phyloP scores from a whole-genome alignment of 2,329 filamentous ascomycete genomes.

The Alternaria sp. region DNA sequence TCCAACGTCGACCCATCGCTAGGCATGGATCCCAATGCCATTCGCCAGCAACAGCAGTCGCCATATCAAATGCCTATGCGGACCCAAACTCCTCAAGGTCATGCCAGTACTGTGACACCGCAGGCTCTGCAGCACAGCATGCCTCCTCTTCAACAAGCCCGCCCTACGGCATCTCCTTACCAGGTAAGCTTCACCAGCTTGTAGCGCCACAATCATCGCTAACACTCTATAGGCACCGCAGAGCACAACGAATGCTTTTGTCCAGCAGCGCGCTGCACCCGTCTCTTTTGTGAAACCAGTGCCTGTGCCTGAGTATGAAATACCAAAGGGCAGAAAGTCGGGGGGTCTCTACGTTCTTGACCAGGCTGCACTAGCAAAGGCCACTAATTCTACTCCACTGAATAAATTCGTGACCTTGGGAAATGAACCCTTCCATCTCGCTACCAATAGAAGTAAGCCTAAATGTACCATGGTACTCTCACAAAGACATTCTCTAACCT shows the following conservation, averaged over 20 bases:
- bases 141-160: constrained; percentile 26
- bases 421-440: constrained; percentile 51
- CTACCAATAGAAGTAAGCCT: constrained; percentile 56
- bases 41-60: constrained; percentile 43
- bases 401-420: constrained; percentile 56
- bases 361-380: constrained; percentile 51
- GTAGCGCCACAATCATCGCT: constrained; percentile 6
- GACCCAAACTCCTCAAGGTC: constrained; percentile 32
- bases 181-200: constrained; percentile 35
- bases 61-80: constrained; percentile 41
- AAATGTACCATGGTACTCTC: constrained; percentile 3
- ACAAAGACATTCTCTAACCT: constrained; percentile 27
- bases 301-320: constrained; percentile 41
- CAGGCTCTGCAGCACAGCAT: constrained; percentile 41
- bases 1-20: constrained; percentile 41
- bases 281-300: constrained; percentile 30
- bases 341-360: constrained; percentile 55
- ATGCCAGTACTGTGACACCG: constrained; percentile 39
- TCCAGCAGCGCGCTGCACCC: constrained; percentile 30
- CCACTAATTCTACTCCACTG: constrained; percentile 55
- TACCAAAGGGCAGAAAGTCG: constrained; percentile 45
- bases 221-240: constrained; percentile 36
- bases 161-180: constrained; percentile 33
- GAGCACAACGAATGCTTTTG: constrained; percentile 37
- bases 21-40: constrained; percentile 30